Evolutionary conservation across 2,329 filamentous ascomycete genomes (phyloP).

Genomic region (Hypomyces rosellus): DNA sequence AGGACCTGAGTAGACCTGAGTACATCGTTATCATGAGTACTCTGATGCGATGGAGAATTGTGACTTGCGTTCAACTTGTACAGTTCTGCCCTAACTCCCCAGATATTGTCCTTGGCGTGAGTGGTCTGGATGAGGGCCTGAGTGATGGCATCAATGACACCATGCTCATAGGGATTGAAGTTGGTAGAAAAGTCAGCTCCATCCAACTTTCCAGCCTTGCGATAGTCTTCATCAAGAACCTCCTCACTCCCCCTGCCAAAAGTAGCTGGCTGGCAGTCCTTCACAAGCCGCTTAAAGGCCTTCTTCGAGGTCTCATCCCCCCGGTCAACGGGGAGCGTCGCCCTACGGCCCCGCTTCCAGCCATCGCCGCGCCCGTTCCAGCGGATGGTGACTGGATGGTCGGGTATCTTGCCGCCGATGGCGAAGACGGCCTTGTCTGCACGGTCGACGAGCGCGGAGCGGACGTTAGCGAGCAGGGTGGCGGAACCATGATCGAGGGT

Average conservation of each 20-base stretch:
- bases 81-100: not conserved
- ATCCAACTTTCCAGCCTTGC: constrained; percentile 49
- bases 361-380: not conserved
- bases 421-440: not conserved
- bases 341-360: not conserved
- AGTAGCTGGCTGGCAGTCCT: constrained; percentile 33
- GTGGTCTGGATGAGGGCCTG: not conserved
- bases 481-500: too few species aligned
- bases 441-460: not conserved
- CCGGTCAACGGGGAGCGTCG: not conserved
- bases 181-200: constrained; percentile 36
- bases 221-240: constrained; percentile 45
- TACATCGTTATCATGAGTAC: not conserved
- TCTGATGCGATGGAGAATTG: not conserved
- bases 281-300: not conserved
- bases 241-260: constrained; percentile 41
- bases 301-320: not conserved
- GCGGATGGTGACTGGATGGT: not conserved
- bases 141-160: not conserved
- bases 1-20: constrained; percentile 43
- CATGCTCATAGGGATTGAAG: constrained; percentile 1
- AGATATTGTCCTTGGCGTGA: not conserved
- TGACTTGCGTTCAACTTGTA: not conserved
- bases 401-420: not conserved
- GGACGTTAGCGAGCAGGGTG: not conserved